A percentile compares a stretch with the other conserved stretches of the same genome.
These are phyloP conservation scores for Pseudozyma hubeiensis DNA, from an alignment of 1,284 basidiomycete genomes.

Conservation along the genomic window DNA sequence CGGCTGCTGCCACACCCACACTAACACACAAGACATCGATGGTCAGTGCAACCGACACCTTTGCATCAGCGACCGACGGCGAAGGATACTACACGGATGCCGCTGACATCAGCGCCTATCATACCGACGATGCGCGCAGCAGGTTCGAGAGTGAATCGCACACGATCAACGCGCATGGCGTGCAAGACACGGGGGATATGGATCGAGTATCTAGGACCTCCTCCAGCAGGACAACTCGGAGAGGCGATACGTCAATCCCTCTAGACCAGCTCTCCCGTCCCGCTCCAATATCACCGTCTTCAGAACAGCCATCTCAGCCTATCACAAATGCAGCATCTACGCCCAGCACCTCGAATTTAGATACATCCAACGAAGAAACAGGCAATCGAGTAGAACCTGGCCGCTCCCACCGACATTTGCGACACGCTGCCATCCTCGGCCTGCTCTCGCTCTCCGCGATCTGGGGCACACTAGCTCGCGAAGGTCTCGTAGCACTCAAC, in stretches of 20 bases:
- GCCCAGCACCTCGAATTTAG: slow-evolving; percentile 2
- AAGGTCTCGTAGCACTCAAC: slow-evolving; percentile 69
- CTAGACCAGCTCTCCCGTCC: not conserved
- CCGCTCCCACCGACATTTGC: slow-evolving; percentile 15
- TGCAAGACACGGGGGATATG: not conserved
- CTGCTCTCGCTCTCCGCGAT: slow-evolving; percentile 68
- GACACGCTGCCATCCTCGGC: slow-evolving; percentile 56
- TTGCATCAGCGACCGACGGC: slow-evolving; percentile 34
- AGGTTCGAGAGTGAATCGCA: slow-evolving; percentile 12
- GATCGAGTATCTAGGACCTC: slow-evolving; percentile 7
- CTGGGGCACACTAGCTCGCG: slow-evolving; percentile 69
- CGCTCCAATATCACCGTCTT: not conserved
- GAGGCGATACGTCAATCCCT: not conserved
- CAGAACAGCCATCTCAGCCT: not conserved
- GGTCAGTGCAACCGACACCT: slow-evolving; percentile 36
- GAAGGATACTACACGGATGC: slow-evolving; percentile 43
- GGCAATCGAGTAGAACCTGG: slow-evolving; percentile 25
- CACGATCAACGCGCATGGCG: slow-evolving; percentile 15
- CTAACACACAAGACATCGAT: slow-evolving; percentile 36
- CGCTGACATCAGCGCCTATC: slow-evolving; percentile 15
- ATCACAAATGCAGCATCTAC: not conserved
- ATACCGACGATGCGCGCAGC: slow-evolving; percentile 16
- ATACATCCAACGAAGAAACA: slow-evolving; percentile 17
- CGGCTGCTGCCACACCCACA: slow-evolving; percentile 20
- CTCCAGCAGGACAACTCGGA: slow-evolving; percentile 16